Conservation (phyloP, 306 rosid species). For the Alnus glutinosa region DNA sequence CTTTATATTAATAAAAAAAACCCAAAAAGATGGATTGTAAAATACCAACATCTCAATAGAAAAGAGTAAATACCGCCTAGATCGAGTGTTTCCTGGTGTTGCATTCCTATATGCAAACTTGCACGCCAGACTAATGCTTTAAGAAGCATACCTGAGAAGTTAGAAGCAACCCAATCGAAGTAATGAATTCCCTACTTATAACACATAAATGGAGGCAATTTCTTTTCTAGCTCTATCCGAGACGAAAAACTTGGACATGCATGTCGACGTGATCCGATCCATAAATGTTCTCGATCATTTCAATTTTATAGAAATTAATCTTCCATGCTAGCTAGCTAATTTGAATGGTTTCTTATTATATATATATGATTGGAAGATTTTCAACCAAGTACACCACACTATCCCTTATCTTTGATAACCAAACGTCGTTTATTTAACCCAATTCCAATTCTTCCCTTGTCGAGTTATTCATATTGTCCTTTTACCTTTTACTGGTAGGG, state of each 20-base stretch:
- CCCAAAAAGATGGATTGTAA: neutral
- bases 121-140: slow-evolving; percentile 82
- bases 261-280: neutral
- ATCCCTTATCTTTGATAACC: neutral
- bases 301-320: neutral
- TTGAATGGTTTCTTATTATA: neutral
- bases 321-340: neutral
- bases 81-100: slow-evolving; percentile 86
- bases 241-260: neutral
- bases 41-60: neutral
- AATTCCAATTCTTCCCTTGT: neutral
- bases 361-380: neutral
- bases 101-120: slow-evolving; percentile 86
- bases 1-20: neutral
- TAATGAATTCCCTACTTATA: neutral
- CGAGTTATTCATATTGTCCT: neutral
- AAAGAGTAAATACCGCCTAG: slow-evolving; percentile 55
- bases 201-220: neutral
- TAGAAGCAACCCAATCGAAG: slow-evolving; percentile 32
- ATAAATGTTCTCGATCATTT: neutral
- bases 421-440: neutral
- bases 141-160: slow-evolving; percentile 82
- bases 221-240: neutral
- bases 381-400: neutral
- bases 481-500: neutral